phyloP scores from a whole-genome alignment of 805 yeast species.

The Ogataea salicorniae region DNA sequence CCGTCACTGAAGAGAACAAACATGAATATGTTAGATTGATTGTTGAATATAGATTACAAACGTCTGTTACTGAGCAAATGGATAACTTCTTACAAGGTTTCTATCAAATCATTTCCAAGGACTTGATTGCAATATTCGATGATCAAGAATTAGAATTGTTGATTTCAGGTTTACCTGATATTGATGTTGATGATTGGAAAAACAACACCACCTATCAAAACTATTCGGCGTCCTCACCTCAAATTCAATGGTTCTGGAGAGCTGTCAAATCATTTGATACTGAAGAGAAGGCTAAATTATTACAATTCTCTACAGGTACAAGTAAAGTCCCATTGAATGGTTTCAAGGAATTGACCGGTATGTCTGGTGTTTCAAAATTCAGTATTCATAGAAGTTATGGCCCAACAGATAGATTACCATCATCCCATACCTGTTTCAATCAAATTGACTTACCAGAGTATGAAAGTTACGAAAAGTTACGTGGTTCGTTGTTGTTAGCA shows the following conservation, averaged over 20 bases:
- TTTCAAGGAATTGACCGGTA: constrained; percentile 83
- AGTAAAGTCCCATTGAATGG: constrained; percentile 95
- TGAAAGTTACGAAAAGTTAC: constrained; percentile 77
- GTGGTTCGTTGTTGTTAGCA: constrained; percentile 77
- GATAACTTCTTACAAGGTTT: constrained; percentile 81
- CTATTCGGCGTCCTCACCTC: constrained; percentile 77
- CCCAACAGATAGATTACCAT: constrained; percentile 77
- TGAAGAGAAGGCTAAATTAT: constrained; percentile 88
- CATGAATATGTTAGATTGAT: constrained; percentile 81
- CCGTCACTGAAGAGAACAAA: constrained; percentile 88
- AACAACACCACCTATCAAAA: constrained; percentile 76
- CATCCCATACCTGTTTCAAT: constrained; percentile 93
- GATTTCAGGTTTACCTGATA: constrained; percentile 92
- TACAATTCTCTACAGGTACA: constrained; percentile 97
- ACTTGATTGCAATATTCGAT: constrained; percentile 79
- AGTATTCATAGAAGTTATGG: constrained; percentile 89
- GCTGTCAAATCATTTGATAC: constrained; percentile 91
- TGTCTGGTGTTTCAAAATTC: constrained; percentile 79
- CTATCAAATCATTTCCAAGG: constrained; percentile 83
- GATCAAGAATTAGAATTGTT: constrained; percentile 92
- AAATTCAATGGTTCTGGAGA: constrained; percentile 96
- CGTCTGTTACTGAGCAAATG: constrained; percentile 83
- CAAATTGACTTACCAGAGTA: constrained; percentile 93
- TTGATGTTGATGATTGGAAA: constrained; percentile 95
- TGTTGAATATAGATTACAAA: constrained; percentile 80